Conservation (phyloP, 371 early-diverging fungal species). For the Rhizopus sp. region DNA sequence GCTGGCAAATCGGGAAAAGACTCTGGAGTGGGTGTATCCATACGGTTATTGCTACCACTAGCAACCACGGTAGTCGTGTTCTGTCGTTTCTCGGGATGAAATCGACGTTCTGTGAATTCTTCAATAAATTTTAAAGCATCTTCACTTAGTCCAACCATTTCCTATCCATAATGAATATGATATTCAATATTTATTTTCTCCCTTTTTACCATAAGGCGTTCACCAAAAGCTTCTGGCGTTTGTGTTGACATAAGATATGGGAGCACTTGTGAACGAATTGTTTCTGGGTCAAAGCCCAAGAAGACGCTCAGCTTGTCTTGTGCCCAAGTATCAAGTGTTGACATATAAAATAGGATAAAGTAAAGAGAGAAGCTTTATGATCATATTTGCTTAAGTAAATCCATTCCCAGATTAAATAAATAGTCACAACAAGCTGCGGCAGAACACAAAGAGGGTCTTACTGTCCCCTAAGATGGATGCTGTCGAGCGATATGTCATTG, state of each 20-base stretch:
- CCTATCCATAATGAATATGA: slow-evolving; percentile 13
- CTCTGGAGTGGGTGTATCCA: slow-evolving; percentile 4
- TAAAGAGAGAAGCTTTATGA: no score
- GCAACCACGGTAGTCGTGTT: slow-evolving; percentile 1
- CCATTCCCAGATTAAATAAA: no score
- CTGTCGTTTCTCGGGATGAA: slow-evolving; percentile 11
- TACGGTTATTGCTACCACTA: background rate
- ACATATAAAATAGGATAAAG: background rate
- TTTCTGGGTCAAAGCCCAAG: slow-evolving; percentile 51
- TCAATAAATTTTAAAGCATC: slow-evolving; percentile 36
- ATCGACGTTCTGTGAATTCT: slow-evolving; percentile 38
- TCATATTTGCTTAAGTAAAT: no score
- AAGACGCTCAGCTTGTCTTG: slow-evolving; percentile 43
- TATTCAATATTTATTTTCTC: background rate
- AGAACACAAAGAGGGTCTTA: no score
- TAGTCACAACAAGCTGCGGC: no score
- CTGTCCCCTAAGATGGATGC: no score
- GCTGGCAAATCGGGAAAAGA: slow-evolving; percentile 34
- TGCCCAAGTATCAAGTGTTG: slow-evolving; percentile 38
- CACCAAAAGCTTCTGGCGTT: slow-evolving; percentile 34
- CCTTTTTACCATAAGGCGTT: slow-evolving; percentile 41
- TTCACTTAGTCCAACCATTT: slow-evolving; percentile 37
- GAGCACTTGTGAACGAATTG: slow-evolving; percentile 38
- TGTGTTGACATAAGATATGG: slow-evolving; percentile 40
- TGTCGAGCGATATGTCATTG: no score